Percentiles rank a stretch among this genome's conserved stretches.
Evolutionary conservation across 2,329 filamentous ascomycete species (phyloP).

Genomic region (Penicillium sp.): DNA sequence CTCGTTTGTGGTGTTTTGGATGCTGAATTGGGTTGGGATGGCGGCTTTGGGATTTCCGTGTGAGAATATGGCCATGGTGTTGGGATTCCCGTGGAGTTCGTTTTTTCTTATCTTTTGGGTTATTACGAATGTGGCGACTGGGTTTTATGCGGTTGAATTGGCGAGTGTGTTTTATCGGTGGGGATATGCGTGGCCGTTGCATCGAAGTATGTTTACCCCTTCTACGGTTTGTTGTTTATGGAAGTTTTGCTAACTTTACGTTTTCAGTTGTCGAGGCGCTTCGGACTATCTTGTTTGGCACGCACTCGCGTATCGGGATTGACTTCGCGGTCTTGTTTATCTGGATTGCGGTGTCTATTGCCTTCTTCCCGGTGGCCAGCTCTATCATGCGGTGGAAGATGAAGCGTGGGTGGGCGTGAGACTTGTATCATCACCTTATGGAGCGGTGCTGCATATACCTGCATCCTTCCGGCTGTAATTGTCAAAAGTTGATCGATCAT

Average conservation of each 20-base stretch:
- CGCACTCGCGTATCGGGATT: slow-evolving; percentile 59
- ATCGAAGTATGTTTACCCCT: slow-evolving; percentile 50
- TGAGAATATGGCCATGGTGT: slow-evolving; percentile 66
- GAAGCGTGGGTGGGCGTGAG: slow-evolving; percentile 24
- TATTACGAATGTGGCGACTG: slow-evolving; percentile 64
- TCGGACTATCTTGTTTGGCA: slow-evolving; percentile 63
- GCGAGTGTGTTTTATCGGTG: slow-evolving; percentile 62
- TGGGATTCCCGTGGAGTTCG: slow-evolving; percentile 63
- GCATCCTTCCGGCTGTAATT: no score
- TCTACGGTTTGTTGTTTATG: neutral
- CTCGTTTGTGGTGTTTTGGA: slow-evolving; percentile 65
- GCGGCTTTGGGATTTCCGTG: slow-evolving; percentile 63
- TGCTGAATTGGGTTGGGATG: slow-evolving; percentile 66
- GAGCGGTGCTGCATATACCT: no score
- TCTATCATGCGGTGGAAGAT: slow-evolving; percentile 38
- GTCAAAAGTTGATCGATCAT: no score
- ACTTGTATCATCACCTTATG: no score
- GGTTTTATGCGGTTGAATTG: slow-evolving; percentile 62
- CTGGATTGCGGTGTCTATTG: slow-evolving; percentile 47
- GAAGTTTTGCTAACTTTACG: slow-evolving; percentile 10
- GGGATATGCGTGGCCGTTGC: slow-evolving; percentile 66
- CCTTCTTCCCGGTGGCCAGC: slow-evolving; percentile 31
- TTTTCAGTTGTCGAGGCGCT: slow-evolving; percentile 58
- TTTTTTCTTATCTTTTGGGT: slow-evolving; percentile 70
- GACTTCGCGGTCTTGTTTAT: slow-evolving; percentile 64